phyloP scores from a whole-genome alignment of 805 yeast species.

The Candida takata region DNA sequence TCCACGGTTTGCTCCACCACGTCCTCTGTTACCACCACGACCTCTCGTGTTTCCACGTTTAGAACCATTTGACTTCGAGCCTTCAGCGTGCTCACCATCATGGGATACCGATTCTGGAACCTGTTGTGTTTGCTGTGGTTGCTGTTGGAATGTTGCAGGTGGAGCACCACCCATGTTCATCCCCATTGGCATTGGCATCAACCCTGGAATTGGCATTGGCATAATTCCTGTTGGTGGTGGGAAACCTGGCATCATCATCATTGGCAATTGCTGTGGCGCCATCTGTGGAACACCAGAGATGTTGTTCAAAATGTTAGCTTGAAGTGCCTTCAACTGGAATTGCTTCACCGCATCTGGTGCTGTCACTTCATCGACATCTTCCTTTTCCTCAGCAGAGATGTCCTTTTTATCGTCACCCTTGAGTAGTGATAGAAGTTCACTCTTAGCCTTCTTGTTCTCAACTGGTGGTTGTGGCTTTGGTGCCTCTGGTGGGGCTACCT shows the following conservation, averaged over 20 bases:
- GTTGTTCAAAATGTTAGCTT: constrained; percentile 19
- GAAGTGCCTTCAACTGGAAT: constrained; percentile 19
- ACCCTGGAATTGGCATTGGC: constrained; percentile 4
- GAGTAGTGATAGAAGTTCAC: constrained; percentile 39
- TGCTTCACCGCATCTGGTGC: constrained; percentile 22
- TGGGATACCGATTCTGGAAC: too few species aligned
- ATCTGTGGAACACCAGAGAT: constrained; percentile 14
- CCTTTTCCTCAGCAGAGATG: constrained; percentile 26
- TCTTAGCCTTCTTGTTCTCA: constrained; percentile 25
- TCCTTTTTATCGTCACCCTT: constrained; percentile 27
- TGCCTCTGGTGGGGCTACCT: neutral
- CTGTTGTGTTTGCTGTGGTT: too few species aligned
- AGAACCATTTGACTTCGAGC: neutral
- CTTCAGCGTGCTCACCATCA: neutral
- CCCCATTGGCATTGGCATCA: neutral
- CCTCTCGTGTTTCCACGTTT: constrained; percentile 7
- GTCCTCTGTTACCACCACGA: constrained; percentile 3
- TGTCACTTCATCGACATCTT: constrained; percentile 16
- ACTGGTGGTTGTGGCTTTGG: neutral
- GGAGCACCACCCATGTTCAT: neutral
- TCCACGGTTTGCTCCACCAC: neutral
- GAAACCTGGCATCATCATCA: constrained; percentile 15
- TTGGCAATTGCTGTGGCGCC: constrained; percentile 6
- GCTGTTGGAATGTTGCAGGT: too few species aligned
- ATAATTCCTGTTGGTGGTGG: constrained; percentile 7